Evolutionary conservation across 345 rosid genomes (phyloP).

Genomic region (Syzygium jambos): DNA sequence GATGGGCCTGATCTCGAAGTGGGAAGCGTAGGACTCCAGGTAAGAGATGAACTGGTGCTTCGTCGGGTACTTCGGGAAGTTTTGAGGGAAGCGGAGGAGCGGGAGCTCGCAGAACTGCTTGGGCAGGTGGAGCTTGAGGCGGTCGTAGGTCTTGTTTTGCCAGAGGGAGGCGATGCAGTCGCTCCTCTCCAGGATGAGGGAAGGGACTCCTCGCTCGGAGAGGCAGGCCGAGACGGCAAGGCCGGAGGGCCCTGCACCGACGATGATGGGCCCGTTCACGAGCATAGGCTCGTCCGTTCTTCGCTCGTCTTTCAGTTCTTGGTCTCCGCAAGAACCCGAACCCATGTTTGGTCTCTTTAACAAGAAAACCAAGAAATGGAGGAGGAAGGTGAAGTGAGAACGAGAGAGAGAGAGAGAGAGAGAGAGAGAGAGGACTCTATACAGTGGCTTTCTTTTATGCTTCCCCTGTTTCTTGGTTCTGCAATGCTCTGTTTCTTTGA

Average conservation of each 20-base stretch:
- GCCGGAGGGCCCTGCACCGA: conserved; percentile 33
- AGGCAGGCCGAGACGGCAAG: conserved; percentile 26
- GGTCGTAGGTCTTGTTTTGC: conserved; percentile 23
- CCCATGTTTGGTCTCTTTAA: not conserved
- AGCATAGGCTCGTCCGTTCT: not conserved
- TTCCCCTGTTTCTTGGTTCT: not conserved
- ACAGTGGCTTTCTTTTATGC: not conserved
- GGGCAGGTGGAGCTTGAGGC: conserved; percentile 31
- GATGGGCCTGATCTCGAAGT: conserved; percentile 10
- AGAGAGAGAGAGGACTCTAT: not conserved
- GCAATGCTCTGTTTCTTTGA: conserved; percentile 3
- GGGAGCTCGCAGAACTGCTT: conserved; percentile 26
- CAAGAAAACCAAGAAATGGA: not conserved
- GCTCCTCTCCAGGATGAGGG: conserved; percentile 18
- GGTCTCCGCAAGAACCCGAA: conserved; percentile 8
- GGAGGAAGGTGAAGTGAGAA: not conserved
- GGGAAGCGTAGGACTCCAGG: conserved; percentile 22
- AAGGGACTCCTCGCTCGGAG: conserved; percentile 13
- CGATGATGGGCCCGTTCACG: conserved; percentile 20
- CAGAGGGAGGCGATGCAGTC: conserved; percentile 24
- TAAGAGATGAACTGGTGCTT: conserved; percentile 22
- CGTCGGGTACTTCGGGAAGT: conserved; percentile 23
- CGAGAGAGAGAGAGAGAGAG: not conserved
- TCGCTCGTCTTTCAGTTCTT: not conserved
- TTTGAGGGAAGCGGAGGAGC: conserved; percentile 8